Percentiles rank a stretch among this genome's conserved stretches.
phyloP scores from a whole-genome alignment of 345 rosid species.

The Salix caprea region DNA sequence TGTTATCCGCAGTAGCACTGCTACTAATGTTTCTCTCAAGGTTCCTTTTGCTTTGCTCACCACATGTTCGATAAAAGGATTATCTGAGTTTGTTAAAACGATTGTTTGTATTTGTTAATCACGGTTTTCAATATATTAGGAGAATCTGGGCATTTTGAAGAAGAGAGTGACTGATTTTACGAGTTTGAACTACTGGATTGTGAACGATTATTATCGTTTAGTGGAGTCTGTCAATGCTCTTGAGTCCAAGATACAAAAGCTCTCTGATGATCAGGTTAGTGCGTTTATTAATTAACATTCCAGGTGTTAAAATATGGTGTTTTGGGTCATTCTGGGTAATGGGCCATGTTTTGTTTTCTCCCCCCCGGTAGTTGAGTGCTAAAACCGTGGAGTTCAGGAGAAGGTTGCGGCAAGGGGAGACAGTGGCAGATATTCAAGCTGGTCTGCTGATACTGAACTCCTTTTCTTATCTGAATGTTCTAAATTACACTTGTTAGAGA shows the following conservation, averaged over 20 bases:
- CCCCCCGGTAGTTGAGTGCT: conserved; percentile 48
- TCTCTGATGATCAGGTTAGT: conserved; percentile 77
- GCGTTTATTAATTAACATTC: not conserved
- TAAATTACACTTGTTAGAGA: not conserved
- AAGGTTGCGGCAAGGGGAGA: conserved; percentile 59
- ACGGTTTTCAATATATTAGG: conserved; percentile 23
- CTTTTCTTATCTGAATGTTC: conserved; percentile 1
- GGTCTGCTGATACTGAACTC: conserved; percentile 42
- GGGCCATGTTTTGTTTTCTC: not conserved
- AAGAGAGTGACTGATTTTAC: conserved; percentile 47
- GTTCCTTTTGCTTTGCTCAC: conserved; percentile 32
- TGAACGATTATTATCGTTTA: conserved; percentile 75
- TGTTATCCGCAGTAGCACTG: conserved; percentile 1
- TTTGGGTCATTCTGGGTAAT: conserved; percentile 7
- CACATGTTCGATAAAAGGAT: conserved; percentile 45
- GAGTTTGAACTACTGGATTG: conserved; percentile 85
- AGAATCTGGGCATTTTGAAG: conserved; percentile 40
- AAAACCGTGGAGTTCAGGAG: conserved; percentile 71
- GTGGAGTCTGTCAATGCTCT: conserved; percentile 61
- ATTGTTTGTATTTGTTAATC: conserved; percentile 6
- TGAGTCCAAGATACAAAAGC: conserved; percentile 51
- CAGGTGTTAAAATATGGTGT: not conserved
- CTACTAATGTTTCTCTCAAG: conserved; percentile 42
- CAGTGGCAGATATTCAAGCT: conserved; percentile 78
- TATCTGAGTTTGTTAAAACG: conserved; percentile 45